A percentile compares a stretch with the other conserved stretches of the same genome.
phyloP scores from a whole-genome alignment of 768 basidiomycete species.

The Mycena albidolilacea region DNA sequence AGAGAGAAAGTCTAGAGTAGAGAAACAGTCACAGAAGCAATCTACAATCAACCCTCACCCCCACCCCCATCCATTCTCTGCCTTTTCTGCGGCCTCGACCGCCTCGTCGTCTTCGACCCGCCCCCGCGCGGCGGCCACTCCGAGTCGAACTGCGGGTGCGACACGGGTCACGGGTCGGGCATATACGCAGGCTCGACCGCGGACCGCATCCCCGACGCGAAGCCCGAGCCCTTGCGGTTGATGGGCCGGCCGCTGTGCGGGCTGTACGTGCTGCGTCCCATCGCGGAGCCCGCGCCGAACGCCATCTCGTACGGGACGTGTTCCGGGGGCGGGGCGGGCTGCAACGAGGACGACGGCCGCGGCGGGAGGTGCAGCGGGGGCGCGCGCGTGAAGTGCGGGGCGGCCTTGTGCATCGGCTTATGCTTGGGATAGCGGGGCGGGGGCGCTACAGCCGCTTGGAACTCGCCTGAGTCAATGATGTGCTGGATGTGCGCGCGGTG shows the following conservation, averaged over 20 bases:
- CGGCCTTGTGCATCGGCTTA: neutral
- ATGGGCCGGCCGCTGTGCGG: neutral
- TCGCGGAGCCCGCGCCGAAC: constrained; percentile 32
- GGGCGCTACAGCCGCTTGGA: constrained; percentile 17
- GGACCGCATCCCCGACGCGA: constrained; percentile 21
- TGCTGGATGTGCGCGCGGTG: constrained; percentile 36
- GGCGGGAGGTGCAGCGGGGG: neutral
- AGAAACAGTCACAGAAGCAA: too few relatives aligned
- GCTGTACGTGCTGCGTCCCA: constrained; percentile 20
- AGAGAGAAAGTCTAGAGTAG: too few relatives aligned
- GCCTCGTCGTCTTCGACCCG: constrained; percentile 8
- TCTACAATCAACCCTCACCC: too few relatives aligned
- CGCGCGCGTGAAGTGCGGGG: neutral
- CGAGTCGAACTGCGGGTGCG: constrained; percentile 24
- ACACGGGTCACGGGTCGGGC: neutral
- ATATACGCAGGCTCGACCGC: neutral
- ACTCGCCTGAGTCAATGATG: constrained; percentile 29
- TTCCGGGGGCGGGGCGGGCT: neutral
- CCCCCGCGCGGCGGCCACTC: constrained; percentile 32
- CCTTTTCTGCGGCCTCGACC: constrained; percentile 9
- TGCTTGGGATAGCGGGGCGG: constrained; percentile 27
- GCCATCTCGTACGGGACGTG: constrained; percentile 26
- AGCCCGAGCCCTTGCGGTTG: constrained; percentile 35
- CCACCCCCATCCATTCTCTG: too few relatives aligned
- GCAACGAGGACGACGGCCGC: neutral